phyloP scores from a whole-genome alignment of 2,329 filamentous ascomycete genomes.

The Penicillium polonicum region DNA sequence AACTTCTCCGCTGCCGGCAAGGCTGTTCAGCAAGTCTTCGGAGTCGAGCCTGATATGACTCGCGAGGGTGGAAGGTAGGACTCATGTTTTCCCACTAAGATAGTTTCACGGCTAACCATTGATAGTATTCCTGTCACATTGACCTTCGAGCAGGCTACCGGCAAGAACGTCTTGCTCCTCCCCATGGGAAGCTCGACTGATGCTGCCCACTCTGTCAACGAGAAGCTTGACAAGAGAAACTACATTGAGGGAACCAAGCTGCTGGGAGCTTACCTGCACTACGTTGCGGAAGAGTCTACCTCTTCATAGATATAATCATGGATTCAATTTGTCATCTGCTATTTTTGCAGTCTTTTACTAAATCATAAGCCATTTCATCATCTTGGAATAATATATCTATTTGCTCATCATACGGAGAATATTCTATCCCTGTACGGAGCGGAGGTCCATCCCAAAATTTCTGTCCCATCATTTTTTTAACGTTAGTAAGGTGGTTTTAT shows the following conservation, averaged over 20 bases:
- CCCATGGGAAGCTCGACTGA: slow-evolving; percentile 98
- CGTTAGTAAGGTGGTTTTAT: too few species aligned
- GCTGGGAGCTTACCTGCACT: slow-evolving; percentile 91
- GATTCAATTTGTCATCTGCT: neutral
- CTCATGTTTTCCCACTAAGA: neutral
- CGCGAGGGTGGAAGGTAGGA: slow-evolving; percentile 84
- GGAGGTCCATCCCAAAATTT: too few species aligned
- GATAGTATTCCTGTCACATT: slow-evolving; percentile 88
- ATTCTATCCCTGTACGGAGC: neutral
- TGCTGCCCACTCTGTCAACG: slow-evolving; percentile 95
- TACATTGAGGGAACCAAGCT: slow-evolving; percentile 98
- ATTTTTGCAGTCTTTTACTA: neutral
- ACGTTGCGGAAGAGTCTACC: slow-evolving; percentile 83
- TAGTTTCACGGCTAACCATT: slow-evolving; percentile 22
- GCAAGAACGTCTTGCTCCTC: slow-evolving; percentile 93
- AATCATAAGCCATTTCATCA: neutral
- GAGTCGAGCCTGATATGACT: slow-evolving; percentile 89
- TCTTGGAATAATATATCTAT: neutral
- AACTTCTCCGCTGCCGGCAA: slow-evolving; percentile 94
- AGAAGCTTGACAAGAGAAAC: slow-evolving; percentile 95
- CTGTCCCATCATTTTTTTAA: too few species aligned
- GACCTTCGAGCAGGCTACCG: slow-evolving; percentile 95
- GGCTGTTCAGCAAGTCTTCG: slow-evolving; percentile 94
- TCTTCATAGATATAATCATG: neutral
- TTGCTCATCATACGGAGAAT: neutral